Evolutionary conservation across 2,329 filamentous ascomycete species (phyloP).

Genomic region (Colletotrichum destructivum): DNA sequence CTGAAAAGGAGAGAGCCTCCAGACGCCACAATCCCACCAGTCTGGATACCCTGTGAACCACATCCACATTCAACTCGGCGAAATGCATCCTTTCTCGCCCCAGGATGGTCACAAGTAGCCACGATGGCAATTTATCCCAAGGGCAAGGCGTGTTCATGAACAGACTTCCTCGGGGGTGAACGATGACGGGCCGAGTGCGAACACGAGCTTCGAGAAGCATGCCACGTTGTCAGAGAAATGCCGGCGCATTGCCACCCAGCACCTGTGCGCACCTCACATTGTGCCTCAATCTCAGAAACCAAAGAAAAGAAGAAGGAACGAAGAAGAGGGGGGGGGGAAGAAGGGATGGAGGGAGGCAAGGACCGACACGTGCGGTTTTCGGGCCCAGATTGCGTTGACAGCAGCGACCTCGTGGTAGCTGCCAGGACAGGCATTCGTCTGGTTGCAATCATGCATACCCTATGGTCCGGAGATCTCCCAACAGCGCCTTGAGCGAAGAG

Average conservation of each 20-base stretch:
- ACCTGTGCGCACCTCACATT: conserved; percentile 15
- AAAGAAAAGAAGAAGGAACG: not conserved
- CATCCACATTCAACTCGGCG: conserved; percentile 20
- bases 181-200: conserved; percentile 24
- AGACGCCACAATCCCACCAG: conserved; percentile 31
- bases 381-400: conserved; percentile 19
- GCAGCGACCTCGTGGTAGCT: conserved; percentile 16
- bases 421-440: conserved; percentile 22
- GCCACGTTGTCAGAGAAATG: conserved; percentile 20
- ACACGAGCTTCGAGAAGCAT: conserved; percentile 24
- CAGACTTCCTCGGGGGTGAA: not conserved
- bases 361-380: conserved; percentile 13
- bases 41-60: conserved; percentile 24
- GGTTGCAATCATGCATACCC: conserved; percentile 9
- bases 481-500: conserved; percentile 13
- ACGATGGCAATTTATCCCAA: not conserved
- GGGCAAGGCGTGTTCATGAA: not conserved
- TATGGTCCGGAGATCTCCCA: not conserved
- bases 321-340: not conserved
- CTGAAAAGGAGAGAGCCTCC: conserved; percentile 10
- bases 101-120: not conserved
- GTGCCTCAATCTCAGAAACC: not conserved
- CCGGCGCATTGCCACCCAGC: conserved; percentile 24
- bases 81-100: conserved; percentile 17
- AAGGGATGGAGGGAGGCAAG: conserved; percentile 5